Evolutionary conservation across 2,329 filamentous ascomycete genomes (phyloP).

Genomic region (Alternaria angustiovoidea): DNA sequence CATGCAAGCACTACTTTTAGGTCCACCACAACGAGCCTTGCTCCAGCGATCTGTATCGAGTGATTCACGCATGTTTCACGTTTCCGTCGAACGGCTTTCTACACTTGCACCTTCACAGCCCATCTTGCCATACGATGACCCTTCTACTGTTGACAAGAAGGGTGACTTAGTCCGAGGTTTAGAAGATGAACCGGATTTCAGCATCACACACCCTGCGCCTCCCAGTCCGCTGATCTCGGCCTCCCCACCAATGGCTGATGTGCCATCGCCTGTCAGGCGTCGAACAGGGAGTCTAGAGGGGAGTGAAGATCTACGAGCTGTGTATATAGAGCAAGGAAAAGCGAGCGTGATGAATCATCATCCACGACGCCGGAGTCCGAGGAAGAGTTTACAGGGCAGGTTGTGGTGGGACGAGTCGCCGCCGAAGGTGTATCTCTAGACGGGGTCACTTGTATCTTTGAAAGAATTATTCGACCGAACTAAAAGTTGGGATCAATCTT

Average conservation of each 20-base stretch:
- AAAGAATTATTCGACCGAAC: too few species aligned
- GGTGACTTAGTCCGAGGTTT: neutral
- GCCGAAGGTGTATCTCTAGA: neutral
- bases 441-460: too few species aligned
- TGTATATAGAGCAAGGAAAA: slow-evolving; percentile 6
- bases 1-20: slow-evolving; percentile 7
- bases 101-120: neutral
- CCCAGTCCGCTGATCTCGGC: neutral
- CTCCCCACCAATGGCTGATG: neutral
- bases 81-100: neutral
- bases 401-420: slow-evolving; percentile 4
- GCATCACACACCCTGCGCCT: slow-evolving; percentile 7
- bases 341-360: neutral
- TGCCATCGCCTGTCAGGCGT: neutral
- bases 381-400: neutral
- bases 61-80: neutral
- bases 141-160: neutral
- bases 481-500: too few species aligned
- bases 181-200: neutral
- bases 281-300: neutral
- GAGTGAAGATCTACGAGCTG: neutral
- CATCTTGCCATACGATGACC: neutral
- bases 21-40: neutral
- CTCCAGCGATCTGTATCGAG: neutral
- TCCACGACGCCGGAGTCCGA: neutral